phyloP scores from a whole-genome alignment of 176 grass and related monocot species.

The Phoenix dactylifera region DNA sequence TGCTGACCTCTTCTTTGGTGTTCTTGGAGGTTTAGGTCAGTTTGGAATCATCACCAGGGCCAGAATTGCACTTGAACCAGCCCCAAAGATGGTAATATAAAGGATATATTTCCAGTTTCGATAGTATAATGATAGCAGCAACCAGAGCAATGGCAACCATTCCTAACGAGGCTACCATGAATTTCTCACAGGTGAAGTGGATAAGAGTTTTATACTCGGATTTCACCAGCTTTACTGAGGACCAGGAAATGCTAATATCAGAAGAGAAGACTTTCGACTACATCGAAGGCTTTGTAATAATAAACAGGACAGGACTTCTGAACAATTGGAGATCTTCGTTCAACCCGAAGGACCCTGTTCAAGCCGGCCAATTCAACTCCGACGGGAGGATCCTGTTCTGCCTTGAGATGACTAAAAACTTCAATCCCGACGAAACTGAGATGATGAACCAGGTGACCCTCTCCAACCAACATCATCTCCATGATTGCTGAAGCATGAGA shows the following conservation, averaged over 20 bases:
- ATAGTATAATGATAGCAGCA: no score
- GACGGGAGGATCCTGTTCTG: constrained; percentile 13
- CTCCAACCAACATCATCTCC: no score
- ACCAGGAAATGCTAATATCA: constrained; percentile 15
- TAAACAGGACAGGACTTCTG: constrained; percentile 13
- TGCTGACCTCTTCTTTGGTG: constrained; percentile 10
- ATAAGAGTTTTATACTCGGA: constrained; percentile 12
- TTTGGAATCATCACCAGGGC: constrained; percentile 17
- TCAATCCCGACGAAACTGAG: not conserved
- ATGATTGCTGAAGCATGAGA: no score
- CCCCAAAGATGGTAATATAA: constrained; percentile 9
- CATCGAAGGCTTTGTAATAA: constrained; percentile 21
- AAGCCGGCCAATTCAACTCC: constrained; percentile 5
- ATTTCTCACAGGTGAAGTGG: constrained; percentile 12
- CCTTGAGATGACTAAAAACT: constrained; percentile 17
- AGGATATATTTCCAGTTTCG: not conserved
- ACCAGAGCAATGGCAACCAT: no score
- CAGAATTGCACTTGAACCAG: constrained; percentile 11
- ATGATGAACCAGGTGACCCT: constrained; percentile 3
- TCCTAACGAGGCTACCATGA: no score
- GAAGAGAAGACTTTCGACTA: constrained; percentile 16
- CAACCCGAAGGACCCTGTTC: constrained; percentile 4
- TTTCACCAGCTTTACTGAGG: constrained; percentile 8
- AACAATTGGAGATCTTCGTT: constrained; percentile 19
- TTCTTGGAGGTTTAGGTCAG: constrained; percentile 14